Conservation (phyloP, 768 basidiomycete genomes). For the Harrya chromipes region DNA sequence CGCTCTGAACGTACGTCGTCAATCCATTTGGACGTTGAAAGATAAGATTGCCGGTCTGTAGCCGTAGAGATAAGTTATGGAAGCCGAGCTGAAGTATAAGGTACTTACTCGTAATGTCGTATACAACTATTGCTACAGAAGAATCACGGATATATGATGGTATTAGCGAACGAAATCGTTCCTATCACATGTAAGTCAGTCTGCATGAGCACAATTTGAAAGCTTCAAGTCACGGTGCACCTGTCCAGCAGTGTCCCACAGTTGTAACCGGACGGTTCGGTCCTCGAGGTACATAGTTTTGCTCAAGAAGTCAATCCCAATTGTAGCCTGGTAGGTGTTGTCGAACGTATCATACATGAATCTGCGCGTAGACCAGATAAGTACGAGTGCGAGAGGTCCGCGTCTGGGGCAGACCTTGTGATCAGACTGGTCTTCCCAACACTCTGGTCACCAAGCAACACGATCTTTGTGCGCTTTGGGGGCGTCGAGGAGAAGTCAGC, state of each 20-base stretch:
- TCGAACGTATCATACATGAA: constrained; percentile 99
- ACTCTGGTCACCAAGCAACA: constrained; percentile 93
- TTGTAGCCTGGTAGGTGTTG: constrained; percentile 97
- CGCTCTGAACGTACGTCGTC: constrained; percentile 98
- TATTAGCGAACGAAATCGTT: constrained; percentile 95
- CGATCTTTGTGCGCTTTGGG: constrained; percentile 94
- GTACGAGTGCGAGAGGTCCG: not conserved
- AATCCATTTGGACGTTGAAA: constrained; percentile 99
- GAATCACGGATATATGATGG: constrained; percentile 99
- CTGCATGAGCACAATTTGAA: constrained; percentile 1
- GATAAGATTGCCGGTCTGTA: constrained; percentile 93
- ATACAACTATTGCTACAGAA: constrained; percentile 97
- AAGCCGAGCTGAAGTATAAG: not conserved
- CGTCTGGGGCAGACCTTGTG: constrained; percentile 62
- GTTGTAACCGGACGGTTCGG: constrained; percentile 92
- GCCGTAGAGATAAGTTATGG: constrained; percentile 1
- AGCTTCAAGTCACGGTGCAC: constrained; percentile 36
- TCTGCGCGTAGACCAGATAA: constrained; percentile 39
- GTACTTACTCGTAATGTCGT: constrained; percentile 93
- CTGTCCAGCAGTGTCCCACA: constrained; percentile 99
- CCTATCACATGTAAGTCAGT: constrained; percentile 43
- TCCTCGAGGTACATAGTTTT: constrained; percentile 99
- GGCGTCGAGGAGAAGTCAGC: constrained; percentile 86
- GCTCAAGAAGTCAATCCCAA: constrained; percentile 98
- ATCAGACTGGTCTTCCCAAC: constrained; percentile 99